Evolutionary conservation across 108 stramenopile genomes (phyloP).

Genomic region (Chaetoceros tenuissimus): DNA sequence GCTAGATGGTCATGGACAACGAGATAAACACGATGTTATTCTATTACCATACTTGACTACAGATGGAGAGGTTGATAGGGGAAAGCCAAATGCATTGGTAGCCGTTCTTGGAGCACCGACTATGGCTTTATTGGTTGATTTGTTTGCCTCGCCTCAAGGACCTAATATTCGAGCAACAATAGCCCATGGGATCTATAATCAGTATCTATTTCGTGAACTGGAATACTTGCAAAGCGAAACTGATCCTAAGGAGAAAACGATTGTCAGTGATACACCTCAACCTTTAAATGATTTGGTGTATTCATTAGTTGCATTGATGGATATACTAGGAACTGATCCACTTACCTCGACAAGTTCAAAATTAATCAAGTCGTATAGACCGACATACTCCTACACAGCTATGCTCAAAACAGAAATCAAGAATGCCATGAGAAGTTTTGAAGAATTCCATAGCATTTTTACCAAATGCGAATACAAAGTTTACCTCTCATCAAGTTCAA

Average conservation of each 20-base stretch:
- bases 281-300: background rate
- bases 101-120: conserved; percentile 19
- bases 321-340: background rate
- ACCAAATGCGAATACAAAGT: no score
- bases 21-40: conserved; percentile 49
- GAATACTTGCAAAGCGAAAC: conserved; percentile 3
- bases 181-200: conserved; percentile 44
- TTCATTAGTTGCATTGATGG: background rate
- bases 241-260: background rate
- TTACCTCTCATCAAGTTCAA: no score
- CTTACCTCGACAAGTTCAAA: background rate
- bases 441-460: no score
- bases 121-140: conserved; percentile 46
- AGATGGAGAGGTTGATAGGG: conserved; percentile 8
- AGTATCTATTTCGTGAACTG: conserved; percentile 22
- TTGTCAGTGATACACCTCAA: background rate
- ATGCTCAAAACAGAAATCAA: no score
- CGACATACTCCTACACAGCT: background rate
- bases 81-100: conserved; percentile 22
- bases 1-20: conserved; percentile 61
- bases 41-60: conserved; percentile 34
- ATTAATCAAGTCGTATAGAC: background rate
- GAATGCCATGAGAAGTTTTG: no score
- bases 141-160: conserved; percentile 38
- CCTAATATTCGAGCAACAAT: conserved; percentile 54